Evolutionary conservation across 129 eudicot genomes (phyloP).

Genomic region (Sambucus nigra): DNA sequence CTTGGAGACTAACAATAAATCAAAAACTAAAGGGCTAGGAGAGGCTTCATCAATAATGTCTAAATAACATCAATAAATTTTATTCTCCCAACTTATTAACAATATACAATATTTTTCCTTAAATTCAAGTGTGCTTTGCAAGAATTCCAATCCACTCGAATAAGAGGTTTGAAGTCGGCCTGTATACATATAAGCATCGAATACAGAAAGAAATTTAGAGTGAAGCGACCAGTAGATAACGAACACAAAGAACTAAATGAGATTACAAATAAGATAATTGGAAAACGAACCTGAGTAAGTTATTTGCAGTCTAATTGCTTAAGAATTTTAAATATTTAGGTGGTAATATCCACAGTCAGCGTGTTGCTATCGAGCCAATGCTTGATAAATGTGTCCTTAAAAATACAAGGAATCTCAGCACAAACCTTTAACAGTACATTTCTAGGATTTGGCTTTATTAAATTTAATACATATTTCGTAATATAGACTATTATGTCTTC

Average conservation of each 20-base stretch:
- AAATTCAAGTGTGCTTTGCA: constrained; percentile 59
- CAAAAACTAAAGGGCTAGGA: too few relatives aligned
- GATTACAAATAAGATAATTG: not conserved
- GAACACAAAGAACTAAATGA: not conserved
- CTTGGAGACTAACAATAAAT: not conserved
- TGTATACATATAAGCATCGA: constrained; percentile 8
- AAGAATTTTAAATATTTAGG: constrained; percentile 43
- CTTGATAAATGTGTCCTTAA: constrained; percentile 56
- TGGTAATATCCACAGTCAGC: constrained; percentile 46
- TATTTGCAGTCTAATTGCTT: constrained; percentile 52
- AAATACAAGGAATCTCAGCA: constrained; percentile 1
- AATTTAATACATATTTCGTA: not conserved
- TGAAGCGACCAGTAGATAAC: not conserved
- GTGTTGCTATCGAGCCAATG: constrained; percentile 56
- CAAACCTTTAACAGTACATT: not conserved
- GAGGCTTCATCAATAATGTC: too few relatives aligned
- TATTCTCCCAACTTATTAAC: not conserved
- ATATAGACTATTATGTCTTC: not conserved
- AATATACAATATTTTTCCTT: constrained; percentile 59
- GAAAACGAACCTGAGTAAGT: constrained; percentile 35
- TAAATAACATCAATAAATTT: too few relatives aligned
- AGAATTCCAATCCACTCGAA: constrained; percentile 57
- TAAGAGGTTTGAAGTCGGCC: constrained; percentile 63
- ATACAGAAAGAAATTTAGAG: not conserved
- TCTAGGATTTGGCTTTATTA: not conserved